Base-by-base conservation (phyloP, 2,329 filamentous ascomycete genomes). In the Trichoderma breve region DNA sequence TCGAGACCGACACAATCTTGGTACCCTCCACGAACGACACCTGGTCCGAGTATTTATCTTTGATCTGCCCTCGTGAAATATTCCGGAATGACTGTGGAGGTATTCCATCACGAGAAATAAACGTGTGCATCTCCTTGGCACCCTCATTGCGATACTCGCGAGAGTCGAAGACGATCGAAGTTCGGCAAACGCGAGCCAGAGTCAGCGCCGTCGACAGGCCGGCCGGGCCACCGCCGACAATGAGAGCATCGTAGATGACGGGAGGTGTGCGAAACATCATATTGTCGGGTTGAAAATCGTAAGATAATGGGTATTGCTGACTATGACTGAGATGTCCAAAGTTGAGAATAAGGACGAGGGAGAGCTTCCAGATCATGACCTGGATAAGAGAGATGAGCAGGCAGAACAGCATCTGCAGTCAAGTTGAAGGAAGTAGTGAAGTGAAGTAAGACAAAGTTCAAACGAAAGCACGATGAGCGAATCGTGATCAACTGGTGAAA, bases 181-280 rank as follows among this genome's bases (percentile, higher is more conserved):
- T 84, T 72, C 84, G 82, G 21, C 83, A 80, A 57, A 87, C 85
- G 24, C 87, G 85, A 3, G 84, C 85, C 26, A 89, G 82, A 53
- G 80, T 79, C 30, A 82, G 81, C 34, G 86, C 82, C 11, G 83
- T 81, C 55, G 83, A 82, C 3, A 89, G 81, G 15, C 87, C 86
- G 1, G 84, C 83, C 4, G 86, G 86, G 2, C 87, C 87, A 55
- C 87, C 43, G 24, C 72, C 87, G 47, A 89, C 81, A 72, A 89
- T 81, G 68, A 88, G 83, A 26, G 83, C 84, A 76, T 88, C 61
- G 77, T 78, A 0, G 73, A 36, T 34, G 21, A 26, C 3, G 18
- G 64, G 53, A 30, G 64, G 5, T 30, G 32, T 18, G 51, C 15
- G 32, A 18, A 24, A 67, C 18, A 39, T 30, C 15, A 30, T 67